Base-by-base conservation (phyloP, 1,139 yeast species). In the Pichia sp. region DNA sequence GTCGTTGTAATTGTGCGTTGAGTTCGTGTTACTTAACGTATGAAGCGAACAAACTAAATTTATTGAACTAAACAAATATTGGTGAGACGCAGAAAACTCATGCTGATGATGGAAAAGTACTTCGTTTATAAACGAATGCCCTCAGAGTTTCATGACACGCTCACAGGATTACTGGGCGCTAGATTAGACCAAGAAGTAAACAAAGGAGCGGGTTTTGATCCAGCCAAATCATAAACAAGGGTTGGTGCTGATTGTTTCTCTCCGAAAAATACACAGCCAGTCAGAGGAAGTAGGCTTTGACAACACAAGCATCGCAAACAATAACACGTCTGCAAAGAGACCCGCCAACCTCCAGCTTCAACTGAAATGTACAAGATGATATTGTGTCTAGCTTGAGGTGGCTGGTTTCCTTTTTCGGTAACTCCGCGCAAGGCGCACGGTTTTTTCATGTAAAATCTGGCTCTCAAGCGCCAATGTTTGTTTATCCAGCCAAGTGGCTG, bases 361-460 rank as follows among this genome's bases (percentile, higher is more conserved):
- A 19, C 23, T 4, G 26, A 16, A 13, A 23, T 9, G 26, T 22
- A 25, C 23, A 9, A 3, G 5, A 8, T 5, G 5, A 5, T 8
- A 23, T 9, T 16, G 30, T 31, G 16, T 19, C 13, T 22, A 30
- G 34, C 30, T 21, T 18, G 26, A 34, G 37, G 52, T 49, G 43
- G 46, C 46, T 41, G 51, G 45, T 44, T 45, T 45, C 49, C 43
- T 18, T 9, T 45, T 34, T 3, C 19, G 41, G 43, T 4, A 47
- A 23, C 21, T 44, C 22, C 25, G 40, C 40, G 46, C 46, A 13
- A 6, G 25, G 12, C 19, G 12, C 10, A 1, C 18, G 4, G 13
- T 10, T 21, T 16, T 31, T 40, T 25, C 42, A 25, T 30, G 34
- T 41, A 12, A 16, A 12, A 22, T 28, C 21, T 9, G 10, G n/a